phyloP scores from a whole-genome alignment of 352 stramenopile genomes.

The Halophytophthora batemanensis region DNA sequence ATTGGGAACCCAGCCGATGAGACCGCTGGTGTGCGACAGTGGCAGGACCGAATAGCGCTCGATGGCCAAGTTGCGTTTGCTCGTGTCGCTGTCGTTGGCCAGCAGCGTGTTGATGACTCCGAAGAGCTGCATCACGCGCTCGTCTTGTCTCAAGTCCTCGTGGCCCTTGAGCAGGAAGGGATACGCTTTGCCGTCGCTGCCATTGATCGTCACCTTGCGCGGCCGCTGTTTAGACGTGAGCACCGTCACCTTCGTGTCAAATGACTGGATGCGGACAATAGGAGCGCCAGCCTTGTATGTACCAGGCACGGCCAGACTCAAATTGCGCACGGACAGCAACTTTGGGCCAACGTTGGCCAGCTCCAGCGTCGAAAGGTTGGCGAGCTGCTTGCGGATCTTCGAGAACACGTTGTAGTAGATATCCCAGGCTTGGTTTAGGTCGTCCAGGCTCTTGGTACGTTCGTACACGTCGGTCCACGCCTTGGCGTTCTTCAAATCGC shows the following conservation, averaged over 20 bases:
- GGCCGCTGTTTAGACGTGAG: constrained; percentile 99
- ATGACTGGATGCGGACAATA: constrained; percentile 91
- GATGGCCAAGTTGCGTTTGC: constrained; percentile 98
- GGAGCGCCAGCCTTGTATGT: constrained; percentile 83
- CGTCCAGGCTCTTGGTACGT: constrained; percentile 70
- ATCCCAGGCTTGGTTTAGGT: constrained; percentile 95
- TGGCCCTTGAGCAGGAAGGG: constrained; percentile 99
- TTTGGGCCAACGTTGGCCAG: constrained; percentile 96
- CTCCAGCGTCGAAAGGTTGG: constrained; percentile 96
- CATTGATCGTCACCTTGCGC: constrained; percentile 97
- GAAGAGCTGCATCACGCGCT: constrained; percentile 99
- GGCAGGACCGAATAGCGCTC: constrained; percentile 98
- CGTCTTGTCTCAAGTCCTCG: constrained; percentile 99
- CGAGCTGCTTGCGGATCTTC: constrained; percentile 89
- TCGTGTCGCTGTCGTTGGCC: constrained; percentile 96
- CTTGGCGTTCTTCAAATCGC: constrained; percentile 88
- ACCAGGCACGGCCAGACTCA: constrained; percentile 96
- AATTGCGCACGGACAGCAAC: constrained; percentile 91
- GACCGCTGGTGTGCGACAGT: constrained; percentile 97
- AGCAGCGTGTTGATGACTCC: constrained; percentile 99
- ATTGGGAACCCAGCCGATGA: constrained; percentile 99
- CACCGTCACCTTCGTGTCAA: constrained; percentile 95
- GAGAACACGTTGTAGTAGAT: constrained; percentile 99
- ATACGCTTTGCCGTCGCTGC: constrained; percentile 98
- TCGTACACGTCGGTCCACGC: constrained; percentile 83